Evolutionary conservation across 176 grass and related monocot species (phyloP).

Genomic region (Ampelocalamus luodianensis): DNA sequence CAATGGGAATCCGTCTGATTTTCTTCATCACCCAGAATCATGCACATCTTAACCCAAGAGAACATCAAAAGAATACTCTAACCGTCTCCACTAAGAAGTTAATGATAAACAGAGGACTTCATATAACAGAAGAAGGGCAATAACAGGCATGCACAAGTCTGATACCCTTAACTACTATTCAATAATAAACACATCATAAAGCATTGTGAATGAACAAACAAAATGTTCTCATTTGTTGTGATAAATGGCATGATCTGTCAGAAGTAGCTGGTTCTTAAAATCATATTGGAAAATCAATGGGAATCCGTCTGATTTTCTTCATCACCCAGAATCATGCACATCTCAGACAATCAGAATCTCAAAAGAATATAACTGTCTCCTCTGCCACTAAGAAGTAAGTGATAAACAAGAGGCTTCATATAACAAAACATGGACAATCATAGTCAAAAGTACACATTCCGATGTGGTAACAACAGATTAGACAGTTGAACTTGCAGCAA

Average conservation of each 20-base stretch:
- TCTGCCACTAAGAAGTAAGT: neutral
- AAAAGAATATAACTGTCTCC: neutral
- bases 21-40: constrained; percentile 57
- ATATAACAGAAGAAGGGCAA: neutral
- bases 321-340: constrained; percentile 38
- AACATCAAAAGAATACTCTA: neutral
- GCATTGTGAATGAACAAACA: neutral
- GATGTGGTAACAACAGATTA: neutral
- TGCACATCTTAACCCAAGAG: neutral
- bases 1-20: constrained; percentile 62
- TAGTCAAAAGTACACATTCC: neutral
- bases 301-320: constrained; percentile 65
- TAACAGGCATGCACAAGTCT: neutral
- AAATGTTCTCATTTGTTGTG: neutral
- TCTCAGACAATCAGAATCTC: neutral
- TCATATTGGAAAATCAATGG: constrained; percentile 38
- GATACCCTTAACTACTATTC: neutral
- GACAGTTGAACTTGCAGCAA: neutral
- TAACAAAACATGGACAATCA: neutral
- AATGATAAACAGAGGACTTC: neutral
- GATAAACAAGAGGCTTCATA: too few species aligned
- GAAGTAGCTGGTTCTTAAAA: constrained; percentile 54
- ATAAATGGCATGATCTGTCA: constrained; percentile 32
- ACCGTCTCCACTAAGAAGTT: neutral
- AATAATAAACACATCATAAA: neutral